Conservation (phyloP, 495 filamentous ascomycete genomes). For the Xylaria acuta region DNA sequence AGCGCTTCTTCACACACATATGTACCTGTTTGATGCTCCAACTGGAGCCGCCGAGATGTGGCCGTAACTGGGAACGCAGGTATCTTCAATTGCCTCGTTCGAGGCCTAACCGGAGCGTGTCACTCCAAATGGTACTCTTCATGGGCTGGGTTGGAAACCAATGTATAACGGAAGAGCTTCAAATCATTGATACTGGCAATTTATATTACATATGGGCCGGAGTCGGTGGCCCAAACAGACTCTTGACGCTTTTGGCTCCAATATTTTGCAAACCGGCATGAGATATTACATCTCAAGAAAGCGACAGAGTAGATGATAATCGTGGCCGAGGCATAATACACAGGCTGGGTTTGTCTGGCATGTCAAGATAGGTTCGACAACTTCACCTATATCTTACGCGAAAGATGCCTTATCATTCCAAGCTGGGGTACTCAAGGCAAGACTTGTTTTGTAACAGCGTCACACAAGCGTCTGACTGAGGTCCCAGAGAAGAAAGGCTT, state of each 20-base stretch:
- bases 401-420: constrained; percentile 36
- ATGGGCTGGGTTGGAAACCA: not conserved
- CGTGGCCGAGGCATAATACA: not conserved
- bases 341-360: not conserved
- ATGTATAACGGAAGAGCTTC: not conserved
- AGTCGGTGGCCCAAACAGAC: not conserved
- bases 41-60: constrained; percentile 20
- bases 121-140: not conserved
- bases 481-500: constrained; percentile 48
- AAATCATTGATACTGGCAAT: not conserved
- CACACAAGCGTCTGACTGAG: constrained; percentile 32
- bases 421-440: constrained; percentile 32
- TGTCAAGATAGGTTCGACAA: constrained; percentile 5
- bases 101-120: not conserved
- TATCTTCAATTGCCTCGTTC: constrained; percentile 12
- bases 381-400: not conserved
- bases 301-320: not conserved
- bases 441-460: constrained; percentile 36
- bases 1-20: not conserved
- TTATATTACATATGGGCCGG: not conserved
- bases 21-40: not conserved
- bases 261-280: not conserved
- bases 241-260: not conserved
- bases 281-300: not conserved
- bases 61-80: constrained; percentile 5